These are phyloP conservation scores for Diaporthe citrichinensis DNA, from an alignment of 2,329 filamentous ascomycete genomes.

Conservation along the genomic window DNA sequence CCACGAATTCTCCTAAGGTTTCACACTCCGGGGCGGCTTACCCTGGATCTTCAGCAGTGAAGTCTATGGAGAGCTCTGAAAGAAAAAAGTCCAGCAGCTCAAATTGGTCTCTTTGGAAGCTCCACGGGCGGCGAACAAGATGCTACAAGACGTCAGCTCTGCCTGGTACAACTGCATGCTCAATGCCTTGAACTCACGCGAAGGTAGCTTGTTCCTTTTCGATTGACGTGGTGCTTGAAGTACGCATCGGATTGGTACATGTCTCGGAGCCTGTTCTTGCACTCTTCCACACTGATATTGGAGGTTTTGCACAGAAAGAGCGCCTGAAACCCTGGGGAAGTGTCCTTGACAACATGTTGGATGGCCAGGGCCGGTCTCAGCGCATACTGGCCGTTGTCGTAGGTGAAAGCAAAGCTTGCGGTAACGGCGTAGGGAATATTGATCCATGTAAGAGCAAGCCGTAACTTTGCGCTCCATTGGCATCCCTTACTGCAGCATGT, in stretches of 20 bases:
- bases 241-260: neutral
- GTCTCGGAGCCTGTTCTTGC: neutral
- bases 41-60: neutral
- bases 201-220: neutral
- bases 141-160: neutral
- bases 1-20: no score
- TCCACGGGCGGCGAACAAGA: neutral
- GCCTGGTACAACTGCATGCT: neutral
- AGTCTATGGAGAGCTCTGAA: neutral
- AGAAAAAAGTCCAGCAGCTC: neutral
- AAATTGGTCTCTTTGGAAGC: neutral
- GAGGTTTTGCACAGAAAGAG: neutral
- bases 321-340: neutral
- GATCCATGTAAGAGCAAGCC: neutral
- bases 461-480: neutral
- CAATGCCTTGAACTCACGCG: neutral
- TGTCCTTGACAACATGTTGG: slow-evolving; percentile 4
- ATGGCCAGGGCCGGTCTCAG: neutral
- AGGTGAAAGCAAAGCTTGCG: neutral
- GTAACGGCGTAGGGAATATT: neutral
- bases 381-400: neutral
- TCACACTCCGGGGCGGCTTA: neutral
- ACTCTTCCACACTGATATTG: neutral
- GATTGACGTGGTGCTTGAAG: neutral
- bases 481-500: neutral